Percentiles rank a stretch among this genome's conserved stretches.
These are phyloP conservation scores for Lithocarpus polystachyus DNA, from an alignment of 306 rosid genomes.

Conservation along the genomic window DNA sequence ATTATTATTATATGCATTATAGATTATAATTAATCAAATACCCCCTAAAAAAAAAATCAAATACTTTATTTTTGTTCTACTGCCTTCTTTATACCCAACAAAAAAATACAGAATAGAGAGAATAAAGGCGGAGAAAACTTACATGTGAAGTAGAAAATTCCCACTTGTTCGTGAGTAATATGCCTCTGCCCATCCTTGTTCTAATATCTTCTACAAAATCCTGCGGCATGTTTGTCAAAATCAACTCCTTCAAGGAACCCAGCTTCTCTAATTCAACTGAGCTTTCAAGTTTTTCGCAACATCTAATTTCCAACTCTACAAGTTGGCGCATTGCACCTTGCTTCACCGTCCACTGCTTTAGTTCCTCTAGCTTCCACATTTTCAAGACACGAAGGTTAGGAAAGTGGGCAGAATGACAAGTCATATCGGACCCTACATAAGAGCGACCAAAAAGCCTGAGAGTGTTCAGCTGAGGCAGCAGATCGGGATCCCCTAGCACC, in stretches of 20 bases:
- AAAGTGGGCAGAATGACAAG: not conserved
- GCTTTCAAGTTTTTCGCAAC: not conserved
- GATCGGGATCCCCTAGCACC: not conserved
- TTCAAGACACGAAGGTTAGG: not conserved
- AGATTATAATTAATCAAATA: too few relatives aligned
- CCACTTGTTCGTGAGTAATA: not conserved
- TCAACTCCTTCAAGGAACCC: not conserved
- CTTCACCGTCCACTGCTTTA: not conserved
- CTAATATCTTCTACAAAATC: not conserved
- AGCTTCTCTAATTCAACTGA: not conserved
- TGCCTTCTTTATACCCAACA: too few relatives aligned
- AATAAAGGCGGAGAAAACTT: too few relatives aligned
- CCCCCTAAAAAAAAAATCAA: too few relatives aligned
- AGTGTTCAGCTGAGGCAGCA: not conserved
- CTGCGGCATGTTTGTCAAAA: not conserved
- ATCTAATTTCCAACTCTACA: not conserved
- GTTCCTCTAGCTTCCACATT: not conserved
- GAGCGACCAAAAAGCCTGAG: not conserved
- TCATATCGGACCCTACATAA: not conserved
- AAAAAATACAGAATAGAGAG: too few relatives aligned
- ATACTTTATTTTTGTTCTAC: too few relatives aligned
- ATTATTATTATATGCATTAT: too few relatives aligned
- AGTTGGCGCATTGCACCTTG: not conserved
- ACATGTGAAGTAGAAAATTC: rapidly evolving
- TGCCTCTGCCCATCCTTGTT: not conserved